Conservation (phyloP, 768 basidiomycete genomes). For the Asterophora lycoperdoides region DNA sequence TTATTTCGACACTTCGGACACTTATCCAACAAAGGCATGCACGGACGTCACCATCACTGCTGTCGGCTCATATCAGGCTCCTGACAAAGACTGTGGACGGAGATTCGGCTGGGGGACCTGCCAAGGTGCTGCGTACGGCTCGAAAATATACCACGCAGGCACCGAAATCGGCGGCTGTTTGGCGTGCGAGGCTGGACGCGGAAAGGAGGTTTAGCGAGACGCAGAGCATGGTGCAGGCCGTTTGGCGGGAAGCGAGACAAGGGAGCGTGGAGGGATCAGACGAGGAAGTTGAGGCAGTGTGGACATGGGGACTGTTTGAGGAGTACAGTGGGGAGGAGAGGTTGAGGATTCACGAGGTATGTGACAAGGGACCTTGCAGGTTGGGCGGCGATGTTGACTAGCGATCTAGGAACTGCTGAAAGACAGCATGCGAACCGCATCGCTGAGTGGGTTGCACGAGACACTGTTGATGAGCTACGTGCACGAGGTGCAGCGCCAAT, state of each 20-base stretch:
- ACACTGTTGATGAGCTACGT: conserved; percentile 44
- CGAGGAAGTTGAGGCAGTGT: conserved; percentile 36
- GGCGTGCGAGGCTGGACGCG: conserved; percentile 48
- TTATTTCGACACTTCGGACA: conserved; percentile 41
- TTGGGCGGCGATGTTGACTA: conserved; percentile 3
- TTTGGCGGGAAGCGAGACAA: conserved; percentile 44
- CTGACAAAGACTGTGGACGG: conserved; percentile 17
- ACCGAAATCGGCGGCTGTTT: conserved; percentile 39
- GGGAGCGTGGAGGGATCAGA: conserved; percentile 25
- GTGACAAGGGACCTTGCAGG: conserved; percentile 1
- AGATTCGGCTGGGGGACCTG: conserved; percentile 14
- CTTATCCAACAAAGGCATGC: conserved; percentile 22
- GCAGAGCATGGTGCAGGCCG: conserved; percentile 23
- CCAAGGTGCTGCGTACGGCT: conserved; percentile 36
- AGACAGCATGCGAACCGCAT: conserved; percentile 42
- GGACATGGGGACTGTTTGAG: conserved; percentile 51
- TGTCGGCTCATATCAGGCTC: conserved; percentile 29
- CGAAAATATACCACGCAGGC: conserved; percentile 41
- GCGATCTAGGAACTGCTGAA: conserved; percentile 37
- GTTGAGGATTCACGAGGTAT: conserved; percentile 32
- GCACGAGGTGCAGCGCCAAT: conserved; percentile 19
- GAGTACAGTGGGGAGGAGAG: conserved; percentile 17
- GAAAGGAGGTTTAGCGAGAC: conserved; percentile 28
- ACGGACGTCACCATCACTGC: conserved; percentile 25
- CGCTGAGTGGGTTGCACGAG: conserved; percentile 40